Evolutionary conservation across 2,329 filamentous ascomycete species (phyloP).

Genomic region (Zopfia rhizophila): DNA sequence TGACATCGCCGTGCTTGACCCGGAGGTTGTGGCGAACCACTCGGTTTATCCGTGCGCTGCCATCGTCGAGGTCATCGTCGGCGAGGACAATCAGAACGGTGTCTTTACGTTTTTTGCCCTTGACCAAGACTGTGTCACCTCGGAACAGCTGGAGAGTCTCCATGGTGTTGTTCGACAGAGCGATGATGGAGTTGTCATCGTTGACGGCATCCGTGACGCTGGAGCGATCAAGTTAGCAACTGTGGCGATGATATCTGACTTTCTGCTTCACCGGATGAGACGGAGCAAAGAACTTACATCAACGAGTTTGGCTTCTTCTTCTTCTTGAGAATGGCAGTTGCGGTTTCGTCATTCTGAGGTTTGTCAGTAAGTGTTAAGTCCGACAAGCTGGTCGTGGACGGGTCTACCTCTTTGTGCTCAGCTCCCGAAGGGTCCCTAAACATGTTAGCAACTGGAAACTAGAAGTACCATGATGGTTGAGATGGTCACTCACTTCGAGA

Average conservation of each 20-base stretch:
- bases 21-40: conserved; percentile 98
- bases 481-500: conserved; percentile 54
- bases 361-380: conserved; percentile 40
- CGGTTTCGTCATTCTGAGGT: conserved; percentile 82
- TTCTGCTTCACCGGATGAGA: not conserved
- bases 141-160: conserved; percentile 98
- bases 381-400: conserved; percentile 15
- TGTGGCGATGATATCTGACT: conserved; percentile 3
- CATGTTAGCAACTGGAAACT: conserved; percentile 53
- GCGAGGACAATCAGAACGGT: conserved; percentile 97
- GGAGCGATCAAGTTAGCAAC: conserved; percentile 48
- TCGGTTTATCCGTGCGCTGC: conserved; percentile 96
- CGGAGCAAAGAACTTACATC: conserved; percentile 72
- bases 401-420: conserved; percentile 79
- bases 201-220: conserved; percentile 98
- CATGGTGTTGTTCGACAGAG: conserved; percentile 98
- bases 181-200: conserved; percentile 99
- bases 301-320: conserved; percentile 99
- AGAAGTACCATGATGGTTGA: conserved; percentile 18
- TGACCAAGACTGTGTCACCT: conserved; percentile 96
- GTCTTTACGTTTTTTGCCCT: conserved; percentile 99
- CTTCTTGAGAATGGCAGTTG: conserved; percentile 98
- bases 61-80: conserved; percentile 97
- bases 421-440: conserved; percentile 86
- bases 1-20: conserved; percentile 97